Base-by-base conservation (phyloP, 2,329 filamentous ascomycete species). In the Fusarium sp. region DNA sequence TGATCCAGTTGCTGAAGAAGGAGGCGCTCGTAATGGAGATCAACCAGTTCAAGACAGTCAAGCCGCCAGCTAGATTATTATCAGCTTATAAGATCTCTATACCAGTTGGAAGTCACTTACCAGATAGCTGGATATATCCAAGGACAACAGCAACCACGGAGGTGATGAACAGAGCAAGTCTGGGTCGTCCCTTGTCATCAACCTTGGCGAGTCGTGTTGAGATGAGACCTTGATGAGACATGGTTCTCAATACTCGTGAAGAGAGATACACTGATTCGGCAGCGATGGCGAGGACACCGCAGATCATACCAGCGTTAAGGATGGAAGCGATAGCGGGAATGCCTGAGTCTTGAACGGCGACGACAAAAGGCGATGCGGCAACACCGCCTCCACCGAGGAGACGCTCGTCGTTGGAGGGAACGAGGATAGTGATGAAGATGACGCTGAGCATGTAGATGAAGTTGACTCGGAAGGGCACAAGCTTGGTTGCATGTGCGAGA, bases 281-380 rank as follows among this genome's bases (percentile, higher is more conserved):
- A 23, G 61, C 46, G 13, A 71, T 72, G 11, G 69, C 71, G 5
- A 72, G 43, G 12, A 71, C 59, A 11, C 62, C 62, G 4, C 62
- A 60, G 10, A 73, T 73, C 65, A 73, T 71, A n/a, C 67, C 64
- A 11, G 63, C 67, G 23, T 73, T 73, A n/a, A 71, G 54, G 7
- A 73, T 48, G 16, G 58, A 62, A 23, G 59, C 50, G 5, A 73
- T 64, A 19, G 54, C 61, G 6, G 67, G 59, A 13, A 73, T 71
- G 0, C 60, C 64, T 10, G 67, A 62, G 21, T 69, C 58, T 21
- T 52, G 44, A 8, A 61, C 60, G 1, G 70, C 65, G 6, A 73
- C 42, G 14, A 73, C 58, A 10, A 73, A 73, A 2, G 68, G 70
- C 5, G 70, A 72, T 18, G 65, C 62, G 0, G 70, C 60, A 48